Percentiles rank a stretch among this genome's conserved stretches.
Evolutionary conservation across 2,329 filamentous ascomycete genomes (phyloP).

Genomic region (Hirsutella thompsonii): DNA sequence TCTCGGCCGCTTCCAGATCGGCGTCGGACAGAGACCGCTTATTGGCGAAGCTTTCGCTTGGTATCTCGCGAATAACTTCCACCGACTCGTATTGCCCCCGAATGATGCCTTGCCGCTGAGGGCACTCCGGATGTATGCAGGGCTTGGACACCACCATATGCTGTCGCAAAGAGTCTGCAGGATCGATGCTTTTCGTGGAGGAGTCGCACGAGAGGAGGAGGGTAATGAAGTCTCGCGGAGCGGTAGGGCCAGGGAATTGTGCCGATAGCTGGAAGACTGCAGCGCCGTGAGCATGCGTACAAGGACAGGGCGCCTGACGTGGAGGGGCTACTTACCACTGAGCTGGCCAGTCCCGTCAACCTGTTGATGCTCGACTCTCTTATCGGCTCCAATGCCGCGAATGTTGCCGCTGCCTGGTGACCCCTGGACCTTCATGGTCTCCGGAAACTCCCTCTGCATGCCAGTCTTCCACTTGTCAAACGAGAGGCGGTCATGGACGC

Average conservation of each 20-base stretch:
- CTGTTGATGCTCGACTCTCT: slow-evolving; percentile 49
- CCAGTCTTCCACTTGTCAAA: slow-evolving; percentile 70
- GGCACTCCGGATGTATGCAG: slow-evolving; percentile 62
- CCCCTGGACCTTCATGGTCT: slow-evolving; percentile 59
- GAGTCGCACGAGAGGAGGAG: slow-evolving; percentile 58
- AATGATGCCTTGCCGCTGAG: slow-evolving; percentile 59
- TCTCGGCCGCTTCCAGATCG: slow-evolving; percentile 17
- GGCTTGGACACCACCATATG: slow-evolving; percentile 85
- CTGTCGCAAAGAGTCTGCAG: slow-evolving; percentile 41
- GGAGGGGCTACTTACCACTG: slow-evolving; percentile 33
- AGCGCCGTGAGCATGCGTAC: background rate
- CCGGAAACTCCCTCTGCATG: slow-evolving; percentile 66
- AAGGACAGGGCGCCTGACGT: background rate
- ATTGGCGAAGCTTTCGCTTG: slow-evolving; percentile 29
- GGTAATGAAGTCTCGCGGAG: slow-evolving; percentile 78
- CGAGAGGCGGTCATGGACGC: slow-evolving; percentile 64
- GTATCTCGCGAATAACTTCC: slow-evolving; percentile 79
- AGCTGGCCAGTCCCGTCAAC: slow-evolving; percentile 47
- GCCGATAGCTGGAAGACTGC: slow-evolving; percentile 75
- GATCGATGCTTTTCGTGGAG: slow-evolving; percentile 21
- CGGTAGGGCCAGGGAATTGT: slow-evolving; percentile 79
- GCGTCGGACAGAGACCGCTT: slow-evolving; percentile 20
- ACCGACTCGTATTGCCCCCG: slow-evolving; percentile 83
- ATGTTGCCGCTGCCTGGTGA: slow-evolving; percentile 63
- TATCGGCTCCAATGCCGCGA: slow-evolving; percentile 75